Evolutionary conservation across 495 filamentous ascomycete species (phyloP).

Genomic region (Aspergillus hancockii): DNA sequence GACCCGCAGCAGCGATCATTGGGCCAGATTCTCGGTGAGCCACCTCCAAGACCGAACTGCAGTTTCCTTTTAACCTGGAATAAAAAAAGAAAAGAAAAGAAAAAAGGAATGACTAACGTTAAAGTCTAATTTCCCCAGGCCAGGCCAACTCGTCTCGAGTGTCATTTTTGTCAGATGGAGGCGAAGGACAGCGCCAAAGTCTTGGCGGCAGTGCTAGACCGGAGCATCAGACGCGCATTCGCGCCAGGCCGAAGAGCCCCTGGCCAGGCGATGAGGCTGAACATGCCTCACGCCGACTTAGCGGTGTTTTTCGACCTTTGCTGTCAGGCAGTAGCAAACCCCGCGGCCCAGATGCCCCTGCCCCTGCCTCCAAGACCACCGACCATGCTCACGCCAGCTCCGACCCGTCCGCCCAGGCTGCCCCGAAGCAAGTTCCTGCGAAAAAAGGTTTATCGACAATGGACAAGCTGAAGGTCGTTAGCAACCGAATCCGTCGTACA

Average conservation of each 20-base stretch:
- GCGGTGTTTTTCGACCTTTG: neutral
- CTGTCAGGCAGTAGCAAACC: neutral
- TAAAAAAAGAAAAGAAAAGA: neutral
- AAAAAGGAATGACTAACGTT: neutral
- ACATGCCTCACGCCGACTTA: neutral
- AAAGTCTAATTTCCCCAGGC: neutral
- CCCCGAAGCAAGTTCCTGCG: neutral
- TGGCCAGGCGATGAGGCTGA: conserved; percentile 4
- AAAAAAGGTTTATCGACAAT: conserved; percentile 20
- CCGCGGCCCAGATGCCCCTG: neutral
- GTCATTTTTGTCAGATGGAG: conserved; percentile 15
- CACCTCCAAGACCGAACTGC: neutral
- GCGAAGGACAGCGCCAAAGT: conserved; percentile 16
- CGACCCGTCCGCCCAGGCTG: no score
- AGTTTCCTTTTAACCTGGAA: neutral
- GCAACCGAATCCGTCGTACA: conserved; percentile 28
- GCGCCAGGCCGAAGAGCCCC: conserved; percentile 1
- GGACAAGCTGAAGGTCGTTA: conserved; percentile 35
- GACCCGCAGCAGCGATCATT: conserved; percentile 13
- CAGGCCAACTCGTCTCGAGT: conserved; percentile 14
- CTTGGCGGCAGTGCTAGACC: conserved; percentile 20
- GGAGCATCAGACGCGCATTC: conserved; percentile 8
- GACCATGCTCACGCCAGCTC: neutral
- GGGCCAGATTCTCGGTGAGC: conserved; percentile 19
- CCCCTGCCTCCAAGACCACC: neutral